Conservation (phyloP, 306 rosid genomes). For the Fagus crenata region DNA sequence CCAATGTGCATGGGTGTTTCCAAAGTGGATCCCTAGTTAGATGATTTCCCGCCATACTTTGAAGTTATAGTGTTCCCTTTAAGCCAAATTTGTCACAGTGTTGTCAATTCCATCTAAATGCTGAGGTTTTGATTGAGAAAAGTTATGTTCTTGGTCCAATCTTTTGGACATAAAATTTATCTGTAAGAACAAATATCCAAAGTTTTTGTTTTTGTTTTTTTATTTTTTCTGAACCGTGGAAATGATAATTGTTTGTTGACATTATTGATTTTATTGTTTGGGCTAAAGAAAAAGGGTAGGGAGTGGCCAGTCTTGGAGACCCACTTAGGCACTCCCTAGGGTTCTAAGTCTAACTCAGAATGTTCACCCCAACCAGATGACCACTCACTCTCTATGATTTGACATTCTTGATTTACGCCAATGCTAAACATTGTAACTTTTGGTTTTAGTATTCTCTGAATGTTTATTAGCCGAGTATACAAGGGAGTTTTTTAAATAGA, state of each 20-base stretch:
- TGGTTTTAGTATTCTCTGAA: neutral
- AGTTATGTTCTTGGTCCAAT: neutral
- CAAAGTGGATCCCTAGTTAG: conserved; percentile 8
- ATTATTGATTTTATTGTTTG: neutral
- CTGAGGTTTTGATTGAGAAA: no score
- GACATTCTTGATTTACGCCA: neutral
- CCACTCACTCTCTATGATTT: no score
- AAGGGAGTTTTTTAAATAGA: neutral
- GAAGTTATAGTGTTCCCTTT: neutral
- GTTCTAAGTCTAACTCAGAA: no score
- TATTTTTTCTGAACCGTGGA: neutral
- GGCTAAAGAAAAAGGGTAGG: no score
- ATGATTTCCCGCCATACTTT: neutral
- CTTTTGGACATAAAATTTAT: neutral
- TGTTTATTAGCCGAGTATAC: neutral
- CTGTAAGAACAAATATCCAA: neutral
- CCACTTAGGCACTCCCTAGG: no score
- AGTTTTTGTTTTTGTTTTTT: neutral
- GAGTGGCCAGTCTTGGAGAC: no score
- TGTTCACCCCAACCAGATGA: no score
- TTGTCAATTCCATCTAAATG: neutral
- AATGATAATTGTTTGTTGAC: neutral
- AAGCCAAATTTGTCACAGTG: neutral
- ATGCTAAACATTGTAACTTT: neutral
- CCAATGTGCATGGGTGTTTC: neutral